phyloP scores from a whole-genome alignment of 148 eudicot genomes.

The Camellia japonica region DNA sequence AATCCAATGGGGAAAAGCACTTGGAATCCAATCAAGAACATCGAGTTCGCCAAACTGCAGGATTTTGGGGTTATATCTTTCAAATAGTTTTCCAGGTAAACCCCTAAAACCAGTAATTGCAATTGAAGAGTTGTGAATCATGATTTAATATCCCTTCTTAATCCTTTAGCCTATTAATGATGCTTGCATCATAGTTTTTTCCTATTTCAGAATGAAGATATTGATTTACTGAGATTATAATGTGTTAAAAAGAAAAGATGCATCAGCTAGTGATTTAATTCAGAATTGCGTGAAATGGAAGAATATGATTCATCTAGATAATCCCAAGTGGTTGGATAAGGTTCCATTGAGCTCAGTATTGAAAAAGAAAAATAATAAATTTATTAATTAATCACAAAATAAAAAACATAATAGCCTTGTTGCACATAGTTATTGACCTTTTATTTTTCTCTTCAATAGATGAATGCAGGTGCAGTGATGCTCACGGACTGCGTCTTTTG shows the following conservation, averaged over 20 bases:
- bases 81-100: constrained; percentile 80
- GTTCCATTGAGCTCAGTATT: background rate
- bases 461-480: constrained; percentile 94
- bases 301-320: background rate
- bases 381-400: background rate
- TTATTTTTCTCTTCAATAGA: constrained; percentile 32
- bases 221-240: too few species aligned
- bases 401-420: background rate
- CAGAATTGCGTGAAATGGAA: background rate
- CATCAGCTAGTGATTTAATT: background rate
- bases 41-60: constrained; percentile 48
- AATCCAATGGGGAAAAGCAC: constrained; percentile 27
- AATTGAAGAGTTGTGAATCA: background rate
- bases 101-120: background rate
- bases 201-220: too few species aligned
- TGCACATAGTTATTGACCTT: background rate
- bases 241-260: too few species aligned
- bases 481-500: constrained; percentile 84
- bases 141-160: too few species aligned
- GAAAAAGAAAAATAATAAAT: too few species aligned
- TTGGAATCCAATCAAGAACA: constrained; percentile 22
- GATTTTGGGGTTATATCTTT: constrained; percentile 68
- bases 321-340: background rate
- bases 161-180: too few species aligned
- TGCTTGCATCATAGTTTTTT: background rate